Base-by-base conservation (phyloP, 495 filamentous ascomycete species). In the Lasiosphaeria hispida region DNA sequence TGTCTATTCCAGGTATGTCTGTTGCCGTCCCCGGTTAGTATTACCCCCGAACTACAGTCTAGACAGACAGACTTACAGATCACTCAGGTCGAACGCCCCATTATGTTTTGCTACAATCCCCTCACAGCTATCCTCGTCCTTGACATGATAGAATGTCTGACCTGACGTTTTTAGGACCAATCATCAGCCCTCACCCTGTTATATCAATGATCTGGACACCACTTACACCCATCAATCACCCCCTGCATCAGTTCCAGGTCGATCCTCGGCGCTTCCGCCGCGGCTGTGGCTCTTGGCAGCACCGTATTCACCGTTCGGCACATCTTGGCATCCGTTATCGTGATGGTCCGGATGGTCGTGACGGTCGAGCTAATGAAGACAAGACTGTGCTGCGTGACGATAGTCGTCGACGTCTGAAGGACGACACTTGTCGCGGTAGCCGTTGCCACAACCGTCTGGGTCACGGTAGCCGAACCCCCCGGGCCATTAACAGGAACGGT, bases 281-380 rank as follows among this genome's bases (percentile, higher is more conserved):
- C 10, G 18, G 37, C 36, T 11, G 18, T 49, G 0, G 44, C 52
- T 6, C 39, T 19, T 4, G 42, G 15, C 4, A 34, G 9, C 5
- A 15, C 14, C 30, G 33, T 37, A n/a, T 41, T 37, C 14, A 14
- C n/a, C 38, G 38, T 23, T 8, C 23, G 43, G 35, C 60, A 62
- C 37, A 34, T 9, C 23, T 10, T 40, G 9, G 60, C 60, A 43
- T 62, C 55, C 4, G 60, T 62, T 30, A 62, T 62, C 0, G 55
- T 58, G n/a, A 62, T 45, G 4, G 60, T 62, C 37, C 30, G 40
- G 11, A 62, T 62, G n/a, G 60, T 62, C 11, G 60, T 62, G n/a
- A 62, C 45, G 1, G 60, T 62, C 11, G 49, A 55, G 43, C 49
- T 62, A 19, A 45, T 55, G 14, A 62, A 40, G 11, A 53, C 36